Evolutionary conservation across 768 basidiomycete species (phyloP), one percentile per base, ranked within the genome.

Genomic region (Russula vinacea): DNA sequence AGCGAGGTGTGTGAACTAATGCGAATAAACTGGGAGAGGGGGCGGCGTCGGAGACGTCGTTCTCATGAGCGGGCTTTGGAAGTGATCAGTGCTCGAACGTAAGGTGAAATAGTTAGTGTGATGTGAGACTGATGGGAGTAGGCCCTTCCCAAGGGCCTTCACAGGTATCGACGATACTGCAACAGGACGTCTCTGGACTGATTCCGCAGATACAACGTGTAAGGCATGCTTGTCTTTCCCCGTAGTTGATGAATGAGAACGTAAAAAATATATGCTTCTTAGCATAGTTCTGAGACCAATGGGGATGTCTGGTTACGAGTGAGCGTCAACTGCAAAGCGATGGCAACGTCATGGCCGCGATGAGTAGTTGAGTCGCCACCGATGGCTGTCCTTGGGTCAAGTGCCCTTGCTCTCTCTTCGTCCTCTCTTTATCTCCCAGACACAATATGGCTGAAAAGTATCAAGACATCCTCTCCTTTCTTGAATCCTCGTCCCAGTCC

Each of bases 391-490:
- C 50, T 53, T 10, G 52, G 24, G 13, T 16, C 45, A 19, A 49
- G 45, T 33, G 26, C 26, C 24, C 8, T 24, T 24, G 40, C 22
- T 33, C 45, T 35, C 5, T 33, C 39, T 26, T 39, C 33, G 39
- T 47, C 5, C 32, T 39, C 9, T 24, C 29, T 49, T 19, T 6
- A 22, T 19, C 44, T n/a, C 49, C 24, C 26, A 47, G 1, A 24
- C 42, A 24, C 14, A 26, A 7, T 19, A 67, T 67, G 67, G 64
- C 64, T 2, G 67, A 67, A 37, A 66, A 66, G 58, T 67, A 67
- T 33, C 47, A 52, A 45, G 29, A 66, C 11, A 62, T 67, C 16
- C 60, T 67, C 26, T 57, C 64, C 26, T 49, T 26, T 24, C 64
- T 67, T 33, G 35, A 40, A 13, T 49, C 57, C 33, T 42, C 58